Percentiles rank a stretch among this genome's conserved stretches.
Conservation (phyloP, 805 yeast genomes). For the Metschnikowia baotianmanensis region DNA sequence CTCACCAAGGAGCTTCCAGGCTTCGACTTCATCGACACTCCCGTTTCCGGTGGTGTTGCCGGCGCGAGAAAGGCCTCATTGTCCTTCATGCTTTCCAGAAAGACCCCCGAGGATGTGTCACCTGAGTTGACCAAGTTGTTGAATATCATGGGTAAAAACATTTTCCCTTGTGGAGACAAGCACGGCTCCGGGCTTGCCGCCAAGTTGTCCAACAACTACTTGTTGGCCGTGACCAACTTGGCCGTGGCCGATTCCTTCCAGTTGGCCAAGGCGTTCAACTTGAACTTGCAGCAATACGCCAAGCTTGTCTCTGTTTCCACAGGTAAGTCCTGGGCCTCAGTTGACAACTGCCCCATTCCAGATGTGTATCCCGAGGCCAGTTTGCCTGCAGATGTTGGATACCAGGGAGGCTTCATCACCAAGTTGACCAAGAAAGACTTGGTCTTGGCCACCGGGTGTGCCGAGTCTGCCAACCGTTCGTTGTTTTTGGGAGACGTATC, state of each 20-base stretch:
- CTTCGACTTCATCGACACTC: constrained; percentile 51
- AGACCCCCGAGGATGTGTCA: constrained; percentile 26
- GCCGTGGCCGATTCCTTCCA: constrained; percentile 57
- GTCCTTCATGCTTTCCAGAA: constrained; percentile 51
- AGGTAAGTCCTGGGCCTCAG: constrained; percentile 55
- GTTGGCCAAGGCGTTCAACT: constrained; percentile 48
- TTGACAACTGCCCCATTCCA: constrained; percentile 53
- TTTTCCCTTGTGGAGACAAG: constrained; percentile 47
- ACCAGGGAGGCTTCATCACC: constrained; percentile 49
- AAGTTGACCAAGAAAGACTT: constrained; percentile 45
- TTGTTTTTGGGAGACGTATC: constrained; percentile 39
- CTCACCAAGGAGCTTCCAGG: constrained; percentile 32
- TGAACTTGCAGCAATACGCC: constrained; percentile 46
- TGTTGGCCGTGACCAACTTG: constrained; percentile 51
- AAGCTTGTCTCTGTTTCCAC: constrained; percentile 51
- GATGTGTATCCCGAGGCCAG: constrained; percentile 41
- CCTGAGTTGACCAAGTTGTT: constrained; percentile 31
- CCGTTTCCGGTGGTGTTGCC: constrained; percentile 55
- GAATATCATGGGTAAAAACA: constrained; percentile 45
- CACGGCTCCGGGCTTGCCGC: constrained; percentile 57
- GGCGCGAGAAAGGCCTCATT: constrained; percentile 53
- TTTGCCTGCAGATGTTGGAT: constrained; percentile 46
- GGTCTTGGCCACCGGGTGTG: constrained; percentile 41
- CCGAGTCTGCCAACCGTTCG: constrained; percentile 32
- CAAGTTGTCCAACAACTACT: constrained; percentile 51